Evolutionary conservation across 805 yeast genomes (phyloP), one percentile per base, ranked within the genome.

Genomic region (Cyberlindnera mississippiensis): DNA sequence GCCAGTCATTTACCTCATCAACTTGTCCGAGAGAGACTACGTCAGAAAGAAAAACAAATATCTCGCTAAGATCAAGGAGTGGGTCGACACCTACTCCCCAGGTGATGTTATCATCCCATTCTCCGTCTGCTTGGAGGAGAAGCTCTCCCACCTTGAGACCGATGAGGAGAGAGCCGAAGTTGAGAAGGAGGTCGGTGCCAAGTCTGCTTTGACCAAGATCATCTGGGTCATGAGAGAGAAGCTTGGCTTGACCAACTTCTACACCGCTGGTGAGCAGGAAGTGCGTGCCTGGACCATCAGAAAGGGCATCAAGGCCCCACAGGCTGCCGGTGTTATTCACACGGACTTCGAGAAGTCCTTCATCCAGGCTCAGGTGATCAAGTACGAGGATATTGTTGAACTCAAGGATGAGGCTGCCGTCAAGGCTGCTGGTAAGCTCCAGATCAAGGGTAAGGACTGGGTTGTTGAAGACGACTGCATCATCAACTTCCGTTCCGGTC

Each of bases 231-330:
- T 91, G 97, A 84, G 97, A 72, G 71, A 77, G 52, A 82, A 87
- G 48, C 74, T 90, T 46, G 84, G 85, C 52, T 80, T 93, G 64
- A 89, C 90, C 52, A 88, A 96, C 40, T 93, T 83, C 74, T 93
- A 88, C 77, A 93, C 99, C 28, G 83, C 93, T 62, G 99, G 99
- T 55, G 85, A 95, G 32, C 87, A 86, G 49, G 99, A 93, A 71
- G 96, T 90, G 38, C 84, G 97, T 66, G 97, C 95, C 68, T 93
- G 99, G 99, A 93, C 99, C 28, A 80, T 93, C 50, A 80, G 98
- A 68, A 72, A 74, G 54, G 95, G 95, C 55, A 85, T 91, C 35
- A 82, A 86, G 56, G 97, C 97, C 40, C 99, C 99, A n/a, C 89
- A 85, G 60, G 98, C 99, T 34, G 99, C 99, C 17, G 98, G 97